These are phyloP conservation scores for Paecilomyces sp. DNA, from an alignment of 2,329 filamentous ascomycete species.

Conservation along the genomic window DNA sequence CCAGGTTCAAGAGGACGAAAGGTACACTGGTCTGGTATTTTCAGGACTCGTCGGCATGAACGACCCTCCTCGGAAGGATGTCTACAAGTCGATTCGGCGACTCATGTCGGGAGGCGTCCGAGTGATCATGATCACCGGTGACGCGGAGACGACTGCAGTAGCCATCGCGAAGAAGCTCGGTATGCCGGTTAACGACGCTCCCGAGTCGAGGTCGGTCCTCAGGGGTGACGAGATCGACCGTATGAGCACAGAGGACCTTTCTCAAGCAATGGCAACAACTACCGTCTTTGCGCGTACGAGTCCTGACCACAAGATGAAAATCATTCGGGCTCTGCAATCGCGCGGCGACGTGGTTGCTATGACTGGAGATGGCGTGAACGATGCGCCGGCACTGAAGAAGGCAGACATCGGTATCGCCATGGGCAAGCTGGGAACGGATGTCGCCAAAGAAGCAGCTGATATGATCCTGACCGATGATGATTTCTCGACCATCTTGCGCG, in stretches of 20 bases:
- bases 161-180: conserved; percentile 94
- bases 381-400: conserved; percentile 92
- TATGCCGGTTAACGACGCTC: conserved; percentile 66
- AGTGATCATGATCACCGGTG: conserved; percentile 98
- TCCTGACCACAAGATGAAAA: conserved; percentile 97
- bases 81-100: conserved; percentile 79
- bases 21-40: conserved; percentile 79
- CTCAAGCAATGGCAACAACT: conserved; percentile 76
- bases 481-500: conserved; percentile 82
- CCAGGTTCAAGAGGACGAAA: conserved; percentile 55
- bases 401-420: conserved; percentile 98
- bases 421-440: conserved; percentile 90
- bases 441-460: conserved; percentile 88
- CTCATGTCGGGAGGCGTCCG: conserved; percentile 92
- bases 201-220: conserved; percentile 59
- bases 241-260: conserved; percentile 80
- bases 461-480: conserved; percentile 87
- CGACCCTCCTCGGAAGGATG: conserved; percentile 84
- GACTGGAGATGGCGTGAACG: conserved; percentile 97
- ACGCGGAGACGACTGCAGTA: conserved; percentile 88
- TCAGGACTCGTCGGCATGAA: conserved; percentile 95
- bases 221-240: conserved; percentile 86
- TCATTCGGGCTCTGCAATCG: conserved; percentile 81
- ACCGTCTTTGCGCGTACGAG: conserved; percentile 95
- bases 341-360: conserved; percentile 96